These are phyloP conservation scores for Kwoniella dejecticola DNA, from an alignment of 768 basidiomycete genomes.

Conservation along the genomic window DNA sequence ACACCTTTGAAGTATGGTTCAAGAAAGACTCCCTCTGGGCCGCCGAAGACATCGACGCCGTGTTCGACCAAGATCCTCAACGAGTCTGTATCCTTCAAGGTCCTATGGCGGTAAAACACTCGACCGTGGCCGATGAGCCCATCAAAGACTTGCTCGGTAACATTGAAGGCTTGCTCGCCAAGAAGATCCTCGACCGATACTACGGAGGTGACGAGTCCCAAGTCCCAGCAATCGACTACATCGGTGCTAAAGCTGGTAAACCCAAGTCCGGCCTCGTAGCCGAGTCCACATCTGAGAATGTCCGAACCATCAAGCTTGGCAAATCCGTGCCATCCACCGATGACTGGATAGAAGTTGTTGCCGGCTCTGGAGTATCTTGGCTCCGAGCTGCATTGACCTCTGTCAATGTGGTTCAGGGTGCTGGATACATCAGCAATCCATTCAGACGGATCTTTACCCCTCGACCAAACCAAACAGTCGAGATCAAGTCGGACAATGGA, in stretches of 20 bases:
- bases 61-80: constrained; percentile 98
- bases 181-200: constrained; percentile 73
- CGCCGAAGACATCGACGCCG: constrained; percentile 96
- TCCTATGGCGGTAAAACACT: constrained; percentile 88
- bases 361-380: constrained; percentile 82
- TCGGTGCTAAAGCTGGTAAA: constrained; percentile 62
- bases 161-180: constrained; percentile 74
- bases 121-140: constrained; percentile 85
- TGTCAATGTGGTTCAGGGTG: constrained; percentile 81
- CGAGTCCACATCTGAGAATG: constrained; percentile 61
- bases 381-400: constrained; percentile 79
- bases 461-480: constrained; percentile 74
- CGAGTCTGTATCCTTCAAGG: constrained; percentile 97
- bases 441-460: constrained; percentile 83
- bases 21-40: constrained; percentile 99
- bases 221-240: constrained; percentile 82
- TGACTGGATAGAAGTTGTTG: constrained; percentile 80
- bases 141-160: constrained; percentile 88
- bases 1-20: constrained; percentile 96
- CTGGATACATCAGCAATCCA: constrained; percentile 83
- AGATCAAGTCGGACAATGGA: constrained; percentile 61
- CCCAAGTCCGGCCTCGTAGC: constrained; percentile 58
- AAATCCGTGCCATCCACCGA: constrained; percentile 63
- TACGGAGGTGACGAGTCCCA: constrained; percentile 74
- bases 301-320: constrained; percentile 57